Evolutionary conservation across 768 basidiomycete genomes (phyloP).

Genomic region (Tylopilus sp.): DNA sequence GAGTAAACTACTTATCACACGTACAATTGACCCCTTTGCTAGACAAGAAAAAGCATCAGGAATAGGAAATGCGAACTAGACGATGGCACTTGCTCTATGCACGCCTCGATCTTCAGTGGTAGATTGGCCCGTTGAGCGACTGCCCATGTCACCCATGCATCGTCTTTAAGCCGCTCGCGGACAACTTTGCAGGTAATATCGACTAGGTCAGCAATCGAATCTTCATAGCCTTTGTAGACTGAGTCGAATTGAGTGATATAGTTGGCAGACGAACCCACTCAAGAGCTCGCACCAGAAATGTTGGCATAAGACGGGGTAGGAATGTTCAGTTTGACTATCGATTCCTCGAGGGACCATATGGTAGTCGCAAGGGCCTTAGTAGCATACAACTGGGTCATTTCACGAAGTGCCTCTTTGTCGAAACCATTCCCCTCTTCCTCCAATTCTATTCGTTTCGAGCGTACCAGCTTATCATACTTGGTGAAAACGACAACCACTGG

Average conservation of each 20-base stretch:
- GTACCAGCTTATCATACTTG: slow-evolving; percentile 4
- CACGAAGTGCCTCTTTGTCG: not conserved
- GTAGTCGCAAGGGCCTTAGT: not conserved
- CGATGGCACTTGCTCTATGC: not conserved
- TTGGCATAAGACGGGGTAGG: not conserved
- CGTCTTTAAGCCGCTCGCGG: slow-evolving; percentile 1
- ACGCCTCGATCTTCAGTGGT: slow-evolving; percentile 3
- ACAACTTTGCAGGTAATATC: not conserved
- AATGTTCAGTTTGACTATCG: not conserved
- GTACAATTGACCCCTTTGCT: slow-evolving; percentile 5
- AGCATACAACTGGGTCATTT: not conserved
- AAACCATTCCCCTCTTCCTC: not conserved
- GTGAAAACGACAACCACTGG: slow-evolving; percentile 7
- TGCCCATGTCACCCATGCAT: slow-evolving; percentile 7
- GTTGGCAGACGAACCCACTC: not conserved
- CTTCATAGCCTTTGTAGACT: not conserved
- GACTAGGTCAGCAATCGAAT: not conserved
- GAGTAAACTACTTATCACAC: not conserved
- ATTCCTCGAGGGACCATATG: not conserved
- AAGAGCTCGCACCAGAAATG: not conserved
- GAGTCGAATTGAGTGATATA: not conserved
- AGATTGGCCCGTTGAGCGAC: slow-evolving; percentile 5
- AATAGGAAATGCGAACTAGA: not conserved
- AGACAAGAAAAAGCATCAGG: not conserved
- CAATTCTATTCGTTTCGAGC: not conserved